Conservation (phyloP, 2,329 filamentous ascomycete genomes). For the Furcasterigmium sp. region DNA sequence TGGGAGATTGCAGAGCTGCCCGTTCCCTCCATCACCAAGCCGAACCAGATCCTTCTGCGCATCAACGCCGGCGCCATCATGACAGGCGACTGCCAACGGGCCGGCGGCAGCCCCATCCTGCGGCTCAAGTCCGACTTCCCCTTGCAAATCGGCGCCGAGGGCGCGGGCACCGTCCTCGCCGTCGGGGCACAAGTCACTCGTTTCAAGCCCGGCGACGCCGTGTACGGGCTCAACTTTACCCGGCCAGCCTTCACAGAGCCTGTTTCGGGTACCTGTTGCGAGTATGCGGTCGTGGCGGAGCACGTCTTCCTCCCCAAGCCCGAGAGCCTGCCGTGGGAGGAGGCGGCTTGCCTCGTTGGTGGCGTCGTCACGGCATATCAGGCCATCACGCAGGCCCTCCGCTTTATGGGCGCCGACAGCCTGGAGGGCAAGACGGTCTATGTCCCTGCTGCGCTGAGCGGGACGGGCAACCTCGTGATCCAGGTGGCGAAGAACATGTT, state of each 20-base stretch:
- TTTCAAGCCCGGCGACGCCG: slow-evolving; percentile 13
- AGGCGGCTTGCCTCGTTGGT: slow-evolving; percentile 29
- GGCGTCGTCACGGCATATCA: slow-evolving; percentile 38
- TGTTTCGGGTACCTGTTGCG: slow-evolving; percentile 27
- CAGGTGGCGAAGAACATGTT: slow-evolving; percentile 48
- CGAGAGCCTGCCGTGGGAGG: slow-evolving; percentile 23
- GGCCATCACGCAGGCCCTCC: slow-evolving; percentile 31
- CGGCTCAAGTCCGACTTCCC: slow-evolving; percentile 23
- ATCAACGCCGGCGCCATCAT: slow-evolving; percentile 29
- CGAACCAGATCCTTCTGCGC: slow-evolving; percentile 36
- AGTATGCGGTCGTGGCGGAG: slow-evolving; percentile 32
- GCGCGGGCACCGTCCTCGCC: slow-evolving; percentile 6
- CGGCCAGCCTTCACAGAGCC: slow-evolving; percentile 27
- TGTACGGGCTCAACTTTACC: slow-evolving; percentile 27
- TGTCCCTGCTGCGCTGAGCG: slow-evolving; percentile 43
- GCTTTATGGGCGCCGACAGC: slow-evolving; percentile 24
- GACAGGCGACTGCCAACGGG: slow-evolving; percentile 26
- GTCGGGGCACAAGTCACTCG: slow-evolving; percentile 1
- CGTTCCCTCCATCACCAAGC: slow-evolving; percentile 33
- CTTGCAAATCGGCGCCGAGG: slow-evolving; percentile 5
- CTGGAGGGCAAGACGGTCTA: slow-evolving; percentile 47
- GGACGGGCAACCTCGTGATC: slow-evolving; percentile 37
- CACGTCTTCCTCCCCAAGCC: slow-evolving; percentile 27
- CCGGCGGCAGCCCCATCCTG: slow-evolving; percentile 16
- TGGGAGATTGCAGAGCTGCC: slow-evolving; percentile 37